Conservation (phyloP, 192 early-diverging fungal genomes). For the Coemansia sp. region DNA sequence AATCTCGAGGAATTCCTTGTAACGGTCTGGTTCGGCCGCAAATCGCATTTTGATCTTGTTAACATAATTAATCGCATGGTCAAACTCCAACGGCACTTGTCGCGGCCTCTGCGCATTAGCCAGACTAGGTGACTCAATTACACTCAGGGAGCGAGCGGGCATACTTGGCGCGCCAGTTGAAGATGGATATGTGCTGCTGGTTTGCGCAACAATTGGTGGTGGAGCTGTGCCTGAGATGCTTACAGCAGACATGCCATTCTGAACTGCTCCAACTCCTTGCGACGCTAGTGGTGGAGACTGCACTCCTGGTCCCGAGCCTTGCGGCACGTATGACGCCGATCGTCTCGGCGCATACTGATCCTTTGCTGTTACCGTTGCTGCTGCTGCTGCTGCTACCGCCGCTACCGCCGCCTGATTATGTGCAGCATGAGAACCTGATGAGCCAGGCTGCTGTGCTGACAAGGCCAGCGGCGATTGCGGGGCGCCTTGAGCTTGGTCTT, state of each 20-base stretch:
- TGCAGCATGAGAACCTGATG: conserved; percentile 1
- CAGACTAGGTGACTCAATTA: conserved; percentile 31
- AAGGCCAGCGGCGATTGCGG: conserved; percentile 24
- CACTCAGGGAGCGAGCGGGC: conserved; percentile 30
- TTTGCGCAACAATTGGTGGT: neutral
- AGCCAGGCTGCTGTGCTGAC: conserved; percentile 4
- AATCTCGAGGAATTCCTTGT: conserved; percentile 97
- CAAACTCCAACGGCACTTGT: conserved; percentile 88
- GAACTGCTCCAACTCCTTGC: neutral
- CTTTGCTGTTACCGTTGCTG: conserved; percentile 31
- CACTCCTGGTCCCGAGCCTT: conserved; percentile 12
- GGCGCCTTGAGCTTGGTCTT: neutral
- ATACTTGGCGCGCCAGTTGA: conserved; percentile 4
- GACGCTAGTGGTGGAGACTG: conserved; percentile 24
- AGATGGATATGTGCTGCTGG: neutral
- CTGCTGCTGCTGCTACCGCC: conserved; percentile 17
- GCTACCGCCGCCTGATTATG: neutral
- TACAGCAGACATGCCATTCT: conserved; percentile 2
- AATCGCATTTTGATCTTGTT: conserved; percentile 99
- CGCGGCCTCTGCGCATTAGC: conserved; percentile 46
- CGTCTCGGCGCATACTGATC: conserved; percentile 36
- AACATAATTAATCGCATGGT: conserved; percentile 98
- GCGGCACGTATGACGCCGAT: conserved; percentile 12
- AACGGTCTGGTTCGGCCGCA: conserved; percentile 87
- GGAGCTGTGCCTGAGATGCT: conserved; percentile 3